A percentile compares a stretch with the other conserved stretches of the same genome.
Conservation (phyloP, 2,329 filamentous ascomycete species). For the Alternaria panax region DNA sequence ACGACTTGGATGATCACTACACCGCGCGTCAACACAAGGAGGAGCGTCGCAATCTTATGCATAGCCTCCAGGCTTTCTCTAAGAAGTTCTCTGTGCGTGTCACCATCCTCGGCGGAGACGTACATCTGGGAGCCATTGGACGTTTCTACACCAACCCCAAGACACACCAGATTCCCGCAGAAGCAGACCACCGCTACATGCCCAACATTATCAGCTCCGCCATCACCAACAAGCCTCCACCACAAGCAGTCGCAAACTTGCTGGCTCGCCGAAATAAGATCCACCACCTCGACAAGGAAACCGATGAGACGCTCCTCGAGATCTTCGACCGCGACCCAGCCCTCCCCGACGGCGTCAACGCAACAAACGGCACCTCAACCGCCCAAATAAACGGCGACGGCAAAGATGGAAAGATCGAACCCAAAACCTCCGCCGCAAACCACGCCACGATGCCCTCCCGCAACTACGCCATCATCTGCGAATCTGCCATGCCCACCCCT, state of each 20-base stretch:
- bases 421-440: constrained; percentile 75
- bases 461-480: constrained; percentile 70
- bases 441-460: constrained; percentile 81
- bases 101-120: constrained; percentile 70
- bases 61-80: constrained; percentile 67
- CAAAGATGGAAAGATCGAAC: constrained; percentile 38
- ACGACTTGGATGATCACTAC: constrained; percentile 76
- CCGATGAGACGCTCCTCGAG: constrained; percentile 69
- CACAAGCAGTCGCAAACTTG: constrained; percentile 69
- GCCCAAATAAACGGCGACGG: constrained; percentile 23
- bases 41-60: constrained; percentile 77
- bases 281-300: constrained; percentile 68
- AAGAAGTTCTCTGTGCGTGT: constrained; percentile 64
- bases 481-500: constrained; percentile 50
- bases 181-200: constrained; percentile 69
- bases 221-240: constrained; percentile 73
- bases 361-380: constrained; percentile 30
- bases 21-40: constrained; percentile 90
- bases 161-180: constrained; percentile 57
- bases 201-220: constrained; percentile 69
- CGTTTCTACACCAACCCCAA: constrained; percentile 70
- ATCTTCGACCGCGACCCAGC: constrained; percentile 67
- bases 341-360: constrained; percentile 35
- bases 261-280: constrained; percentile 70
- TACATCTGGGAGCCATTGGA: constrained; percentile 68